These are phyloP conservation scores for Prunus armeniaca DNA, from an alignment of 306 rosid genomes.

Conservation along the genomic window DNA sequence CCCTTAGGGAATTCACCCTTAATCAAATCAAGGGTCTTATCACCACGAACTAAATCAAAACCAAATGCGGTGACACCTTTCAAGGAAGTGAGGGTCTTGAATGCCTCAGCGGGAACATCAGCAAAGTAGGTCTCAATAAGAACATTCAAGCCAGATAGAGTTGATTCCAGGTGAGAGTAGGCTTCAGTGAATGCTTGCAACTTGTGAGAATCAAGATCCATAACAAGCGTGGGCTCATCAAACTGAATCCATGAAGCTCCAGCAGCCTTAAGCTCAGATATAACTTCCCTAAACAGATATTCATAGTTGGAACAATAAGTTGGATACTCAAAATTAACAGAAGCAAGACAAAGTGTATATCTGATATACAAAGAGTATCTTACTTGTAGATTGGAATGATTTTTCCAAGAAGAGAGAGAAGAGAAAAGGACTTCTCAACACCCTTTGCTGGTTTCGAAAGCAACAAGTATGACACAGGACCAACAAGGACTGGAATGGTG, in stretches of 20 bases:
- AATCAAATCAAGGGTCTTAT: constrained; percentile 64
- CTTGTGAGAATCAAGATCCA: constrained; percentile 79
- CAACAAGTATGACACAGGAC: constrained; percentile 90
- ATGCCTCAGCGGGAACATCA: constrained; percentile 74
- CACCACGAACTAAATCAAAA: constrained; percentile 86
- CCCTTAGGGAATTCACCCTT: constrained; percentile 69
- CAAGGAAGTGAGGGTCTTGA: constrained; percentile 72
- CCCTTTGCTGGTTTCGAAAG: constrained; percentile 90
- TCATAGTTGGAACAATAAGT: constrained; percentile 16
- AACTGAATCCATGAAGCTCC: constrained; percentile 89
- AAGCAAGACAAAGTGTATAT: not conserved
- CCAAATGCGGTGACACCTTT: constrained; percentile 73
- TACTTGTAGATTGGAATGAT: constrained; percentile 85
- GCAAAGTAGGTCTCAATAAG: constrained; percentile 89
- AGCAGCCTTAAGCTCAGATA: constrained; percentile 86
- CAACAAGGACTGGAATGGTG: constrained; percentile 75
- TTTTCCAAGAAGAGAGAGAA: constrained; percentile 74
- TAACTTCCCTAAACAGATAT: constrained; percentile 58
- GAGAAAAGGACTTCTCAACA: constrained; percentile 69
- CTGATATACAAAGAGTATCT: not conserved
- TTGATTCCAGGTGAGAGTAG: constrained; percentile 60
- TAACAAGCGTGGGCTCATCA: constrained; percentile 84
- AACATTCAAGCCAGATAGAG: constrained; percentile 67
- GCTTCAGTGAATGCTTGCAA: constrained; percentile 74
- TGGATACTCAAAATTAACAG: constrained; percentile 2